Percentiles rank a stretch among this genome's conserved stretches.
phyloP scores from a whole-genome alignment of 2,329 filamentous ascomycete species.

The Claviceps cyperi region DNA sequence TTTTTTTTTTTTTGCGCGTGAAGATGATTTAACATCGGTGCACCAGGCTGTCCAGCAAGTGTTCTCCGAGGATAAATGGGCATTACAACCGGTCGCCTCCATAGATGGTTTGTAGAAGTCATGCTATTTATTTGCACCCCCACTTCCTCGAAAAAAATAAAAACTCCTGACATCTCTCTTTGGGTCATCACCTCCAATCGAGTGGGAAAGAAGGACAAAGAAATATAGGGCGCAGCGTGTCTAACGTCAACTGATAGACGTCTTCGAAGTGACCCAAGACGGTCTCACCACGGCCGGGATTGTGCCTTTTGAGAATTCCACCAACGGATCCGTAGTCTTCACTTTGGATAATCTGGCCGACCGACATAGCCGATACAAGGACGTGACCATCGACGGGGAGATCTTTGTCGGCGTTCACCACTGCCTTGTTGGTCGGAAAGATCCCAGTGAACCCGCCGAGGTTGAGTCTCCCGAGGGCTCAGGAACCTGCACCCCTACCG shows the following conservation, averaged over 20 bases:
- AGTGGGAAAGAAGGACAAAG: background rate
- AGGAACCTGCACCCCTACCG: conserved; percentile 36
- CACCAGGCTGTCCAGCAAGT: conserved; percentile 29
- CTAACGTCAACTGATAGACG: conserved; percentile 34
- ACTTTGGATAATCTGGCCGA: conserved; percentile 84
- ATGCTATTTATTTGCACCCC: background rate
- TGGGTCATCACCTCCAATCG: background rate
- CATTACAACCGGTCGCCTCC: conserved; percentile 34
- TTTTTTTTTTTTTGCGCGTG: too few species aligned
- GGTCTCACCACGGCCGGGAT: conserved; percentile 56
- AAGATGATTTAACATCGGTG: conserved; percentile 8
- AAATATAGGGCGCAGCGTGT: too few species aligned
- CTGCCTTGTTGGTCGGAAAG: conserved; percentile 53
- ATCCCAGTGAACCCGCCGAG: conserved; percentile 13
- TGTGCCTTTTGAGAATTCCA: conserved; percentile 91
- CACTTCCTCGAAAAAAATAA: background rate
- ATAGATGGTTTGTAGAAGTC: conserved; percentile 28
- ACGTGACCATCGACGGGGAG: conserved; percentile 68
- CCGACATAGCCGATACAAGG: conserved; percentile 44
- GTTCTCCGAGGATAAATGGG: conserved; percentile 33
- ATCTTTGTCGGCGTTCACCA: conserved; percentile 80
- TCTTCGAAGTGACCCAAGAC: conserved; percentile 66
- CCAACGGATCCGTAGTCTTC: conserved; percentile 81
- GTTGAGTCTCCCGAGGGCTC: conserved; percentile 20
- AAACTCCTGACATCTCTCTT: background rate